Evolutionary conservation across 208 protist species (phyloP), one percentile per base, ranked within the genome.

Genomic region (Willaertia magna): DNA sequence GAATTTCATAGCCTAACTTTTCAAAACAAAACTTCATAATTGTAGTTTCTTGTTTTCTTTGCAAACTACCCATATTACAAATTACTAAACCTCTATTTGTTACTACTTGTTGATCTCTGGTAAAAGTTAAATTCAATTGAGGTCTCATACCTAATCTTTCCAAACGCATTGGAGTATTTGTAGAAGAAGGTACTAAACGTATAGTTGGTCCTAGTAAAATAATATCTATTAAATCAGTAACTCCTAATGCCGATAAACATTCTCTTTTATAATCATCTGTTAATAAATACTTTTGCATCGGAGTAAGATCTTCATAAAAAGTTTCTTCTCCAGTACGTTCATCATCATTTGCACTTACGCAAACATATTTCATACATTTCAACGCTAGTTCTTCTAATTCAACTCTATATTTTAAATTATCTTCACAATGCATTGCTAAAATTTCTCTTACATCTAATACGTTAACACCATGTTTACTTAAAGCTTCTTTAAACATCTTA

Each of bases 51-150:
- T 78, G 61, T 46, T 74, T 6, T 40, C 93, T 40, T 82, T 94
- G 92, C 40, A 67, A 40, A 42, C 88, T 89, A 40, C 82, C 86
- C 40, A 95, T 75, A 40, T 55, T 79, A 14, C 76, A 84, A 47
- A 95, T 86, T 3, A 95, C 90, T 4, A 95, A 81, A 46, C 93
- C 93, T 1, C 48, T 75, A 9, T 84, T 51, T 0, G 93, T 95
- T 0, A 91, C 91, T 76, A 95, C 94, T 74, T 94, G 89, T 89
- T 96, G 93, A 85, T 95, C 93, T 34, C 93, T 61, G 48, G 88
- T 92, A 79, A 95, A 95, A 43, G 93, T 90, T 26, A 95, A 61
- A 83, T 95, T 95, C 0, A 85, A 85, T 1, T 93, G 67, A 47
- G 92, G 92, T 30, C 89, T 55, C 61, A 90, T 81, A 16, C 20